phyloP scores from a whole-genome alignment of 371 early-diverging fungal genomes.

The Mortierella sp. region DNA sequence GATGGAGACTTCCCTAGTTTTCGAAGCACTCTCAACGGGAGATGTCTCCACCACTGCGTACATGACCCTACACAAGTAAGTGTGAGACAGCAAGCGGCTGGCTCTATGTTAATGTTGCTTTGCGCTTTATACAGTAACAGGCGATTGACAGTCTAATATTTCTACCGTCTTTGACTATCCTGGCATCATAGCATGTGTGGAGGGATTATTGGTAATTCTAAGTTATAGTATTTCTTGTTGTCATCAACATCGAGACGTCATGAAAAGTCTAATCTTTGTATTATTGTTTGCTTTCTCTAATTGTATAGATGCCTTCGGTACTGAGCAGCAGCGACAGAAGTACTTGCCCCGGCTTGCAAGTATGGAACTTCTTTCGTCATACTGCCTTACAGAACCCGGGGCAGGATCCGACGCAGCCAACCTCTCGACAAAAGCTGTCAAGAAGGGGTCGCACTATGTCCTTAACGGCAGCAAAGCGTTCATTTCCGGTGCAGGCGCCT shows the following conservation, averaged over 20 bases:
- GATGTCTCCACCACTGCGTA: no score
- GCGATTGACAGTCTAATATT: no score
- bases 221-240: not conserved
- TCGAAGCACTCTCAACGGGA: no score
- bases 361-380: slow-evolving; percentile 69
- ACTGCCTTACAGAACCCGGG: slow-evolving; percentile 83
- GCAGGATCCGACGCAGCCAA: slow-evolving; percentile 87
- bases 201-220: slow-evolving; percentile 68
- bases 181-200: slow-evolving; percentile 61
- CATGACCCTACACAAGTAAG: no score
- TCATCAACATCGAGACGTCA: not conserved
- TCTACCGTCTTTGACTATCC: no score
- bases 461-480: slow-evolving; percentile 87
- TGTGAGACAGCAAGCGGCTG: no score
- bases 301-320: slow-evolving; percentile 60
- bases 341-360: slow-evolving; percentile 62
- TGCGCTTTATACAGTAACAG: no score
- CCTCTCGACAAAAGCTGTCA: slow-evolving; percentile 75
- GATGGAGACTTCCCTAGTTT: no score
- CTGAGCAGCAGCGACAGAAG: slow-evolving; percentile 62
- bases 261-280: not conserved
- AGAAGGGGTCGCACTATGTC: slow-evolving; percentile 78
- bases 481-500: slow-evolving; percentile 71
- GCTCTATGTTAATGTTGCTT: no score
- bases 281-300: not conserved